These are phyloP conservation scores for Rubia tinctorum DNA, from an alignment of 305 asterid genomes.

Conservation along the genomic window DNA sequence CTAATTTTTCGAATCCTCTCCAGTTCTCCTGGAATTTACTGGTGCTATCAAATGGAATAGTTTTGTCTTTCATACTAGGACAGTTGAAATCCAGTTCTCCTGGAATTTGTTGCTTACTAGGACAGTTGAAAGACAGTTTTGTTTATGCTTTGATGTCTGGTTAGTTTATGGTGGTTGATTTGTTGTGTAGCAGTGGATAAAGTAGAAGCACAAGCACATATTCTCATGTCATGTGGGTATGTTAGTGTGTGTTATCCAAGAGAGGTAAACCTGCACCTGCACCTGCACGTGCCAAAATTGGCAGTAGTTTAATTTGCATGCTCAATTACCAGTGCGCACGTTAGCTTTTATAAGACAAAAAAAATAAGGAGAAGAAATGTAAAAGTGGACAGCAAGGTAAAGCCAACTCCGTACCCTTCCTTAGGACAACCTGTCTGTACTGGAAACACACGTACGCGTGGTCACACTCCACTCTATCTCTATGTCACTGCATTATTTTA, in stretches of 20 bases:
- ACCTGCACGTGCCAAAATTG: neutral
- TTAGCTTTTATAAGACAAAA: slow-evolving; percentile 17
- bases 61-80: too few relatives aligned
- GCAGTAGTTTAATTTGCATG: slow-evolving; percentile 24
- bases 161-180: neutral
- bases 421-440: slow-evolving; percentile 33
- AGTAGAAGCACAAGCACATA: slow-evolving; percentile 5
- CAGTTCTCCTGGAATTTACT: neutral
- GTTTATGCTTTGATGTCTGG: neutral
- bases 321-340: slow-evolving; percentile 11
- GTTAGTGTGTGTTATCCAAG: too few relatives aligned
- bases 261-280: too few relatives aligned
- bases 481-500: neutral
- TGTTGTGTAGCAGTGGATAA: slow-evolving; percentile 1
- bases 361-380: neutral
- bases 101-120: neutral
- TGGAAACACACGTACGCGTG: slow-evolving; percentile 51
- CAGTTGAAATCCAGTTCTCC: too few relatives aligned
- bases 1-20: neutral
- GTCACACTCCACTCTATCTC: slow-evolving; percentile 9
- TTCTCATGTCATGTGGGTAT: neutral
- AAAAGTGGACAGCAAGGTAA: slow-evolving; percentile 17
- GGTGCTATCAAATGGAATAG: neutral
- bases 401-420: slow-evolving; percentile 27
- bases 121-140: neutral